Evolutionary conservation across 805 yeast species (phyloP).

Genomic region (Dipodascus albidus): DNA sequence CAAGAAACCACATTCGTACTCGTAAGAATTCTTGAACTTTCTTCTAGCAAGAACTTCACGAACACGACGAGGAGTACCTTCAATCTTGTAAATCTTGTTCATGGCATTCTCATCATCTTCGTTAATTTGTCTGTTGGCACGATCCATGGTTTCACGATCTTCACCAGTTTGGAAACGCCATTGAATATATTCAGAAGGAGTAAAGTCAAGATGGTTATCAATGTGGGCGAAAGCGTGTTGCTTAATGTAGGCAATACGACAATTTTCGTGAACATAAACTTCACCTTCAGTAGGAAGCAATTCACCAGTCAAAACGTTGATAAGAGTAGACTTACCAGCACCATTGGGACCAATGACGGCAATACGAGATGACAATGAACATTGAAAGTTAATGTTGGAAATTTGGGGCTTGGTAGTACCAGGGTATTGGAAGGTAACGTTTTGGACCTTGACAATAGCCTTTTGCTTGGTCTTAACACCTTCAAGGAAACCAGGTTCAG

Average conservation of each 20-base stretch:
- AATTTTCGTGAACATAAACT: constrained; percentile 98
- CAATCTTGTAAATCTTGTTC: constrained; percentile 99
- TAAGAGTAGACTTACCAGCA: constrained; percentile 99
- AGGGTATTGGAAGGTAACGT: constrained; percentile 99
- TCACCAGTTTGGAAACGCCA: constrained; percentile 99
- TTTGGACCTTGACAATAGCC: constrained; percentile 96
- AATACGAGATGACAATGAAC: constrained; percentile 98
- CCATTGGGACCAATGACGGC: constrained; percentile 99
- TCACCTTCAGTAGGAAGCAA: constrained; percentile 97
- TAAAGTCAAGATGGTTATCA: constrained; percentile 96
- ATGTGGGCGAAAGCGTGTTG: constrained; percentile 99
- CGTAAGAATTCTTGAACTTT: constrained; percentile 99
- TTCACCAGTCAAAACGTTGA: constrained; percentile 99
- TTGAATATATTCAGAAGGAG: constrained; percentile 99
- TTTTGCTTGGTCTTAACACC: constrained; percentile 99
- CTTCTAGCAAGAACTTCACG: constrained; percentile 90
- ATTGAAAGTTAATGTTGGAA: constrained; percentile 87
- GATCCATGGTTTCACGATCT: constrained; percentile 99
- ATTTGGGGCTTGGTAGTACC: constrained; percentile 97
- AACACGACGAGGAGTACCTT: constrained; percentile 97
- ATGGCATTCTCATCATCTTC: constrained; percentile 95
- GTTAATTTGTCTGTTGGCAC: constrained; percentile 97
- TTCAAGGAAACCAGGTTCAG: constrained; percentile 99
- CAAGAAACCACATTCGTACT: constrained; percentile 95
- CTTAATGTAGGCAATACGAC: constrained; percentile 99